Conservation (phyloP, 2,329 filamentous ascomycete genomes). For the Cytospora chrysosperma region DNA sequence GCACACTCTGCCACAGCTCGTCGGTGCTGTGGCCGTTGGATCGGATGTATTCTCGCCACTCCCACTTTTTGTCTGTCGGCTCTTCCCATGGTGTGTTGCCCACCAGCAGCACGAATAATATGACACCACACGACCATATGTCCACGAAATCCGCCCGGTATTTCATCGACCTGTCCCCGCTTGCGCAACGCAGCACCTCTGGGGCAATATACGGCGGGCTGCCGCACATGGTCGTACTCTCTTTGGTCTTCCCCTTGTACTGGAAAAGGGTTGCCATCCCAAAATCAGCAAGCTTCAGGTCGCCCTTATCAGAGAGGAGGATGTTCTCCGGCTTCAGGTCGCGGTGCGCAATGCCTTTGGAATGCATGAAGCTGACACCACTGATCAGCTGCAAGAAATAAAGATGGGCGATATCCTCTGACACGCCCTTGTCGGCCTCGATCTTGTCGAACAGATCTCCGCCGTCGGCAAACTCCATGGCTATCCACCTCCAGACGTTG, state of each 20-base stretch:
- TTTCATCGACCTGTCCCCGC: constrained; percentile 50
- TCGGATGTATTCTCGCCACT: constrained; percentile 83
- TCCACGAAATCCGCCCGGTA: constrained; percentile 82
- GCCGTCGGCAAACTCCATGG: constrained; percentile 94
- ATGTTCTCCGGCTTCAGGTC: constrained; percentile 96
- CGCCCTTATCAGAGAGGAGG: constrained; percentile 77
- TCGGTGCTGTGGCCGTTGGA: constrained; percentile 81
- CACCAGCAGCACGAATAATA: constrained; percentile 92
- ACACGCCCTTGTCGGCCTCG: constrained; percentile 93
- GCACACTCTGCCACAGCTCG: constrained; percentile 79
- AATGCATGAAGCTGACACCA: constrained; percentile 93
- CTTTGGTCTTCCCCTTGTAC: constrained; percentile 79
- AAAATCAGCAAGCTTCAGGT: constrained; percentile 94
- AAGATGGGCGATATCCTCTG: constrained; percentile 90
- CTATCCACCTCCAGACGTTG: constrained; percentile 88
- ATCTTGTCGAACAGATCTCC: constrained; percentile 99
- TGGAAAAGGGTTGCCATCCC: constrained; percentile 92
- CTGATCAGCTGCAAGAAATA: constrained; percentile 92
- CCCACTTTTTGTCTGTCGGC: constrained; percentile 80
- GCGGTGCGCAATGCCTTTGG: constrained; percentile 89
- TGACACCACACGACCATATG: constrained; percentile 96
- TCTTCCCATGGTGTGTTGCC: constrained; percentile 99
- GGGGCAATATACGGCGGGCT: constrained; percentile 97
- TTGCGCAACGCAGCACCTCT: constrained; percentile 68
- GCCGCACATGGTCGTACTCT: constrained; percentile 86